A percentile compares a stretch with the other conserved stretches of the same genome.
Conservation (phyloP, 2,329 filamentous ascomycete species). For the Trichoderma gracile region DNA sequence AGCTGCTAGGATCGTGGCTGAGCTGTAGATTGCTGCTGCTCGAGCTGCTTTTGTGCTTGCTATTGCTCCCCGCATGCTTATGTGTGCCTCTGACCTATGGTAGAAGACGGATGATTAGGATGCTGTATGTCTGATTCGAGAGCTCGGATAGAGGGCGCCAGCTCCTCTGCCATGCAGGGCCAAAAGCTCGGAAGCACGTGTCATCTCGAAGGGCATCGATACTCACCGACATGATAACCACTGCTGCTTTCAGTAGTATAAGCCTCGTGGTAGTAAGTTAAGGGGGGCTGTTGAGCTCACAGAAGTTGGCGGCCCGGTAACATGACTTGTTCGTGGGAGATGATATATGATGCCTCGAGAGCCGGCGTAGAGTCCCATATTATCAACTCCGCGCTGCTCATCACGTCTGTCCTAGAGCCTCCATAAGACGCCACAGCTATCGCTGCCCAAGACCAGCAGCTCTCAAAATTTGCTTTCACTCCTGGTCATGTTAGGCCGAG, state of each 20-base stretch:
- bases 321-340: background rate
- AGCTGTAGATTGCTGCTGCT: background rate
- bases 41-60: background rate
- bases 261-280: background rate
- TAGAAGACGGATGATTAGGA: background rate
- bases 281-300: background rate
- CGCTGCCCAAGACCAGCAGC: slow-evolving; percentile 32
- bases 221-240: background rate
- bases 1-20: slow-evolving; percentile 31
- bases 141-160: background rate
- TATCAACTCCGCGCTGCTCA: slow-evolving; percentile 8
- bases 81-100: background rate
- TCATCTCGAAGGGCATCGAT: no score
- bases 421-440: slow-evolving; percentile 27
- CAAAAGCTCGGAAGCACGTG: background rate
- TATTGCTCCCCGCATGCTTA: background rate
- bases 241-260: background rate
- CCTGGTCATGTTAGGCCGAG: slow-evolving; percentile 31
- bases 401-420: background rate
- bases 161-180: background rate
- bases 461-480: slow-evolving; percentile 3
- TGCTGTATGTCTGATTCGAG: background rate
- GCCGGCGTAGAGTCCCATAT: slow-evolving; percentile 22
- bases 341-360: slow-evolving; percentile 6
- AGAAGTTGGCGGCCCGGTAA: background rate